These are phyloP conservation scores for Lactarius sanguifluus DNA, from an alignment of 768 basidiomycete genomes.

Conservation along the genomic window DNA sequence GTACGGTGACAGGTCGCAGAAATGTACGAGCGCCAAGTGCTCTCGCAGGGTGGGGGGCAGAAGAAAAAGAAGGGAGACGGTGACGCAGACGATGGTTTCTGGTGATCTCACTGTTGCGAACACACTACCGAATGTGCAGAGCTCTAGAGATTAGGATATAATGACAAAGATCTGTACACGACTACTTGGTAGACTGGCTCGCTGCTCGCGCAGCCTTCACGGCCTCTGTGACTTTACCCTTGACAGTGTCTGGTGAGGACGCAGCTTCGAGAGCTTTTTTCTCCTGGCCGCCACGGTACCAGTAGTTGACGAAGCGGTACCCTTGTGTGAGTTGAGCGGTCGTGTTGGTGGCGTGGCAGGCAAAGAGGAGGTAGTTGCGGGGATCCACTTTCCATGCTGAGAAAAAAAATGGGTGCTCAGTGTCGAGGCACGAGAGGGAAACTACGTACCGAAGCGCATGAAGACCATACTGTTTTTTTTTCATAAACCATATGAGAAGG, in stretches of 20 bases:
- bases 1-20: constrained; percentile 67
- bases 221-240: constrained; percentile 51
- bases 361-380: constrained; percentile 93
- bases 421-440: neutral
- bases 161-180: constrained; percentile 16
- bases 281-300: constrained; percentile 87
- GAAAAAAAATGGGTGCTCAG: constrained; percentile 9
- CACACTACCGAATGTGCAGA: constrained; percentile 6
- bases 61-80: constrained; percentile 67
- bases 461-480: constrained; percentile 61
- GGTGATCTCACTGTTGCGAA: constrained; percentile 43
- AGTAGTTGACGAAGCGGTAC: constrained; percentile 84
- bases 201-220: constrained; percentile 42
- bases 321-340: constrained; percentile 85
- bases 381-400: constrained; percentile 94
- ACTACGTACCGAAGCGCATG: constrained; percentile 81
- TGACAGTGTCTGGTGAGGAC: constrained; percentile 29
- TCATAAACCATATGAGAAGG: constrained; percentile 7
- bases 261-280: constrained; percentile 41
- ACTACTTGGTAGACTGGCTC: constrained; percentile 21
- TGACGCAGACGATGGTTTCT: constrained; percentile 73
- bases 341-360: constrained; percentile 90
- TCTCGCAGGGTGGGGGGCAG: constrained; percentile 70
- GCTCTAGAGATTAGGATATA: constrained; percentile 24
- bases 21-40: constrained; percentile 88